These are phyloP conservation scores for Teratosphaeria nubilosa DNA, from an alignment of 2,329 filamentous ascomycete genomes.

Conservation along the genomic window DNA sequence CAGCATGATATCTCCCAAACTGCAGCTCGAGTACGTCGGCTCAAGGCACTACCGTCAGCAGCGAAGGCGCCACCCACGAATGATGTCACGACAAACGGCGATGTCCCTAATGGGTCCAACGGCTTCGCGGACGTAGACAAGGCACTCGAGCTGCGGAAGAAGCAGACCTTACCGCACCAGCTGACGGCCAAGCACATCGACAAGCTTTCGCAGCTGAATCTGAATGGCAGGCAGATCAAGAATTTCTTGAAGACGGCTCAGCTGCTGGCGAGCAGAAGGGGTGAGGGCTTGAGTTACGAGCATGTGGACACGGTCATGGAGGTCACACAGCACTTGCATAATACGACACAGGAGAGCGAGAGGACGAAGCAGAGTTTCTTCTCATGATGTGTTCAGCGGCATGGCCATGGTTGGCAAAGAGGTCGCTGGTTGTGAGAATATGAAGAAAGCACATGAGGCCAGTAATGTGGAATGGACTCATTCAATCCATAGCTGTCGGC, in stretches of 20 bases:
- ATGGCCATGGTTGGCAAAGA: not conserved
- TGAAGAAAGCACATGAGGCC: too few species aligned
- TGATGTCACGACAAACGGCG: not conserved
- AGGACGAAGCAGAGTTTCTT: conserved; percentile 1
- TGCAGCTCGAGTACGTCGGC: conserved; percentile 10
- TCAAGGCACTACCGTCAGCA: conserved; percentile 11
- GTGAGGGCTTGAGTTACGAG: conserved; percentile 15
- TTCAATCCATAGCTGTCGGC: too few species aligned
- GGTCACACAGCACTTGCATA: conserved; percentile 24
- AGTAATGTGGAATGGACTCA: too few species aligned
- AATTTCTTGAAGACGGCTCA: conserved; percentile 33
- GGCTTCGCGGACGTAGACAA: not conserved
- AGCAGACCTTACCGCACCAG: conserved; percentile 16
- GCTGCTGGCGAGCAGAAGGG: conserved; percentile 18
- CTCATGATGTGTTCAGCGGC: not conserved
- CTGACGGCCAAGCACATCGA: conserved; percentile 24
- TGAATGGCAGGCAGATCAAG: conserved; percentile 36
- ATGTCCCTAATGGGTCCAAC: not conserved
- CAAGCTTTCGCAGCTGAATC: conserved; percentile 19
- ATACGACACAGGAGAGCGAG: conserved; percentile 16
- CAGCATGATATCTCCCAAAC: conserved; percentile 24
- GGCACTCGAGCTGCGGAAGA: conserved; percentile 9
- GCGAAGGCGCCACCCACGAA: conserved; percentile 7
- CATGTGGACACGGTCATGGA: conserved; percentile 28
- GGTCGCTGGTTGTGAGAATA: too few species aligned